Evolutionary conservation across 768 basidiomycete genomes (phyloP).

Genomic region (Suillus luteus): DNA sequence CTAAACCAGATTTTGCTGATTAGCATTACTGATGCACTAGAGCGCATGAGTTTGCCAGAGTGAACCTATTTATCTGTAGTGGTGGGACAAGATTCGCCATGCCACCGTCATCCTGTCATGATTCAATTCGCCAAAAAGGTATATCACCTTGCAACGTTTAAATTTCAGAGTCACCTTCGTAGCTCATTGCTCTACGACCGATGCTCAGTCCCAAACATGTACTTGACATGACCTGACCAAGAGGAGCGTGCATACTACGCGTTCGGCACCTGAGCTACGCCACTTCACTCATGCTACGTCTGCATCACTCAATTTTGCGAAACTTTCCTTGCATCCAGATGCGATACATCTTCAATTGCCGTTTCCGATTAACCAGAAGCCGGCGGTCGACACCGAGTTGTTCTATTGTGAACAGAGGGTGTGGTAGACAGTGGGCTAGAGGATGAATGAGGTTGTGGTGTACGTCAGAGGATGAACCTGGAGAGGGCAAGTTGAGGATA

Average conservation of each 20-base stretch:
- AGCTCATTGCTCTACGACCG: not conserved
- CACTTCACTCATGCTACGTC: not conserved
- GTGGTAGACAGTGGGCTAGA: slow-evolving; percentile 34
- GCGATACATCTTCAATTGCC: slow-evolving; percentile 95
- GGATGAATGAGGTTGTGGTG: slow-evolving; percentile 38
- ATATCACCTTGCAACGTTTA: not conserved
- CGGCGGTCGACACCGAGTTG: slow-evolving; percentile 90
- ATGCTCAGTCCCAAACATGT: not conserved
- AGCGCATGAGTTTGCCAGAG: not conserved
- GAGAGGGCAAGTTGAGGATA: slow-evolving; percentile 3
- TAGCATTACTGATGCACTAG: not conserved
- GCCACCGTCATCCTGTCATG: not conserved
- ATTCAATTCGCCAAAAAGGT: not conserved
- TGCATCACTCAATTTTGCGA: slow-evolving; percentile 43
- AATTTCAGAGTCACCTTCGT: not conserved
- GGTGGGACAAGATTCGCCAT: not conserved
- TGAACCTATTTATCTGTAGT: not conserved
- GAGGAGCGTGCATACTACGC: not conserved
- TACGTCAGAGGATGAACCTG: slow-evolving; percentile 28
- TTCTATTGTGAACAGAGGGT: slow-evolving; percentile 75
- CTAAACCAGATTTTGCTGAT: not conserved
- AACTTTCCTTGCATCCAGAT: slow-evolving; percentile 94
- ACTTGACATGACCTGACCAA: not conserved
- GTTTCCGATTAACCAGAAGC: slow-evolving; percentile 89
- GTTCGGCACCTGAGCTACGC: not conserved